phyloP scores from a whole-genome alignment of 805 yeast genomes.

The Lachancea kluyveri region DNA sequence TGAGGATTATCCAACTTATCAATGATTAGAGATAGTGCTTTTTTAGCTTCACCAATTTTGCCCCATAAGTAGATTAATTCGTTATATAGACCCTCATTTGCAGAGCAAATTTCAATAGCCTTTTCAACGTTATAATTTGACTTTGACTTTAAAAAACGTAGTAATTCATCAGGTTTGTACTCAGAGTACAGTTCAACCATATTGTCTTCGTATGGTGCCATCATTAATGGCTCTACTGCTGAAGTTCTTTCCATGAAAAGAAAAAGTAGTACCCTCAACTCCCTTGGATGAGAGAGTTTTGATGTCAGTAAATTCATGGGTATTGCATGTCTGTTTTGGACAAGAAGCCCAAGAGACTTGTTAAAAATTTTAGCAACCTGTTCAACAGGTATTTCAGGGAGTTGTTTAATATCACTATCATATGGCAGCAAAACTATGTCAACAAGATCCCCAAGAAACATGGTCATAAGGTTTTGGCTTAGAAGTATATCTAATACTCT shows the following conservation, averaged over 20 bases:
- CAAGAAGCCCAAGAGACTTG: constrained; percentile 48
- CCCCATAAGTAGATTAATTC: constrained; percentile 82
- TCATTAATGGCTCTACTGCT: constrained; percentile 47
- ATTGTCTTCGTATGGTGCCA: constrained; percentile 57
- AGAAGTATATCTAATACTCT: constrained; percentile 52
- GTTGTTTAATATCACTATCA: constrained; percentile 27
- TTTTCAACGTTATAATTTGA: constrained; percentile 58
- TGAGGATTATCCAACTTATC: constrained; percentile 73
- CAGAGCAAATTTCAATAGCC: constrained; percentile 60
- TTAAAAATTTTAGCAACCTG: constrained; percentile 35
- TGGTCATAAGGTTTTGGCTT: constrained; percentile 54
- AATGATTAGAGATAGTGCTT: constrained; percentile 72
- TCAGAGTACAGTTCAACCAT: constrained; percentile 59
- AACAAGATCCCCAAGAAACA: constrained; percentile 45
- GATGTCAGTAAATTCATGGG: constrained; percentile 46
- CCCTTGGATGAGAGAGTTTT: constrained; percentile 34
- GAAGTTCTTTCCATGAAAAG: constrained; percentile 60
- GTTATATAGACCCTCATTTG: constrained; percentile 39
- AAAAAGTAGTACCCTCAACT: constrained; percentile 48
- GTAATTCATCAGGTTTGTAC: constrained; percentile 46
- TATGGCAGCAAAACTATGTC: constrained; percentile 41
- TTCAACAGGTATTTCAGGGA: constrained; percentile 36
- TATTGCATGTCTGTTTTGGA: constrained; percentile 61
- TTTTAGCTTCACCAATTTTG: constrained; percentile 68
- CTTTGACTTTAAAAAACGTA: constrained; percentile 55